Conservation (phyloP, 2,329 filamentous ascomycete genomes). For the Peltaster fructicola region DNA sequence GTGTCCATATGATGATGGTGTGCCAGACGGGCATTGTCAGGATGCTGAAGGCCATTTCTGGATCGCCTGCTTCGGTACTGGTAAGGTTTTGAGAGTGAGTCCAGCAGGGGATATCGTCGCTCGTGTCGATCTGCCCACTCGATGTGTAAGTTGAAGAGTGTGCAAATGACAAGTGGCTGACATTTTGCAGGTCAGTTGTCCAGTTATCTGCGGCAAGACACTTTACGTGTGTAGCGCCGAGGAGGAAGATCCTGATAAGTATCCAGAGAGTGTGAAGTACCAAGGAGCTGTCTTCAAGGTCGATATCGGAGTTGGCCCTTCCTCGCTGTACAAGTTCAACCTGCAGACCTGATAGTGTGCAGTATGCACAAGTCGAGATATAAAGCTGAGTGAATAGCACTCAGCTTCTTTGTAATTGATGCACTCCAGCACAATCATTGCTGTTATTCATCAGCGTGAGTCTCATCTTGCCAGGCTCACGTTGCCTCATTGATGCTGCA, state of each 20-base stretch:
- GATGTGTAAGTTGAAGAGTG: slow-evolving; percentile 60
- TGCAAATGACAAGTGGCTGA: too few relatives aligned
- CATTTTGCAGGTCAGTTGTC: too few relatives aligned
- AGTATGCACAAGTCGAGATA: too few relatives aligned
- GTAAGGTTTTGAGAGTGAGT: slow-evolving; percentile 56
- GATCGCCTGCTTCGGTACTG: slow-evolving; percentile 70
- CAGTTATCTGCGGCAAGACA: slow-evolving; percentile 55
- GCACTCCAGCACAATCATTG: too few relatives aligned
- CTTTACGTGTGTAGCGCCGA: slow-evolving; percentile 69
- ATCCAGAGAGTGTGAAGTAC: slow-evolving; percentile 42
- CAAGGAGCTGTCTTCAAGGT: slow-evolving; percentile 60
- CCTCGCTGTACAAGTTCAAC: slow-evolving; percentile 47
- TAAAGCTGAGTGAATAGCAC: too few relatives aligned
- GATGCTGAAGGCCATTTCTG: slow-evolving; percentile 77
- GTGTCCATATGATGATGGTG: slow-evolving; percentile 43
- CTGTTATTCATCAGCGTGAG: too few relatives aligned
- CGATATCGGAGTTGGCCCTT: slow-evolving; percentile 54
- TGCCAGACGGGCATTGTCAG: slow-evolving; percentile 70
- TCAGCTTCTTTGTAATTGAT: too few relatives aligned
- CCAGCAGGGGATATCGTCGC: slow-evolving; percentile 54
- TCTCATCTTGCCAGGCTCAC: too few relatives aligned
- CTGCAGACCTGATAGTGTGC: too few relatives aligned
- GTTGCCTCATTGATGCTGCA: too few relatives aligned
- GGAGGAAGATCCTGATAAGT: slow-evolving; percentile 45
- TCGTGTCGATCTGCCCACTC: slow-evolving; percentile 58